Evolutionary conservation across 352 stramenopile species (phyloP).

Genomic region (Pythium pyrilobum): DNA sequence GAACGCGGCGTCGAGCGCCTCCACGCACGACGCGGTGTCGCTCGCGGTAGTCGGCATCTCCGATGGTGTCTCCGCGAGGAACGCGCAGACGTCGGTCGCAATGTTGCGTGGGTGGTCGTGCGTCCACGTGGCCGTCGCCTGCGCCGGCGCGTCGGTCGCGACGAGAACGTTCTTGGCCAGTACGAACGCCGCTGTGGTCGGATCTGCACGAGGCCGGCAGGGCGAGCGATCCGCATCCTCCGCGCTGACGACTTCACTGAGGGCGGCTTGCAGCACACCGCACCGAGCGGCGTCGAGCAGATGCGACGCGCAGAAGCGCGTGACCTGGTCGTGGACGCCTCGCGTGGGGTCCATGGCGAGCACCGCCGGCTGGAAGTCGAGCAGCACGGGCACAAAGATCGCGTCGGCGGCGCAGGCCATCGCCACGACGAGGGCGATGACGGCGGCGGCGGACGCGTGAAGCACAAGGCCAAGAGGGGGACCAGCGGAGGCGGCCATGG

Average conservation of each 20-base stretch:
- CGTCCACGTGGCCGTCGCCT: slow-evolving; percentile 19
- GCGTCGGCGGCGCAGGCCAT: neutral
- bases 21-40: slow-evolving; percentile 10
- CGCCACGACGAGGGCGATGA: neutral
- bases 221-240: neutral
- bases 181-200: slow-evolving; percentile 26
- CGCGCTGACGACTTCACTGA: slow-evolving; percentile 21
- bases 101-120: slow-evolving; percentile 33
- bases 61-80: slow-evolving; percentile 17
- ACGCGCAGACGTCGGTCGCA: slow-evolving; percentile 36
- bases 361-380: slow-evolving; percentile 48
- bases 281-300: slow-evolving; percentile 22
- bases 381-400: slow-evolving; percentile 27
- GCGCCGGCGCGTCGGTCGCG: neutral
- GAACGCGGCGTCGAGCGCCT: slow-evolving; percentile 19
- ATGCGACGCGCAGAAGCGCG: slow-evolving; percentile 37
- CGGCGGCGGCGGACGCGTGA: too few relatives aligned
- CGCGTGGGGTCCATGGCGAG: slow-evolving; percentile 27
- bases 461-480: too few relatives aligned
- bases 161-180: slow-evolving; percentile 34
- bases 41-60: neutral
- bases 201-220: neutral
- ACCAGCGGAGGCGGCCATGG: too few relatives aligned
- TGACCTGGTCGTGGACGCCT: slow-evolving; percentile 25
- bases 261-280: slow-evolving; percentile 16